A percentile compares a stretch with the other conserved stretches of the same genome.
Evolutionary conservation across 2,329 filamentous ascomycete genomes (phyloP).

Genomic region (Hypoxylon sp.): DNA sequence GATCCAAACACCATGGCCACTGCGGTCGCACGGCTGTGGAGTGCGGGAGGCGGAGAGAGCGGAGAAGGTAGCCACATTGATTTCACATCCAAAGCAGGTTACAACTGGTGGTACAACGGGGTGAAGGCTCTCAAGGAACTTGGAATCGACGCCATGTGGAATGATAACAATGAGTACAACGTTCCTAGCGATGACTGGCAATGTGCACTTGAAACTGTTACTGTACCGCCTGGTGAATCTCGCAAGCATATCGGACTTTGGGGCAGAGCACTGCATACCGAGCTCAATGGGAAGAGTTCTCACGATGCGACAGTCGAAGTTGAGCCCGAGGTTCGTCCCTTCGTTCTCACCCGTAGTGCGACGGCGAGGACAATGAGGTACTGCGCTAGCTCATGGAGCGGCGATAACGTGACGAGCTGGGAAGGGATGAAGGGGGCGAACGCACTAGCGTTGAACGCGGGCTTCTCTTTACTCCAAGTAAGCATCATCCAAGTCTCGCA

Average conservation of each 20-base stretch:
- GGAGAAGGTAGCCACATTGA: constrained; percentile 80
- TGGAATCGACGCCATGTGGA: constrained; percentile 83
- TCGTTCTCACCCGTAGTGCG: constrained; percentile 79
- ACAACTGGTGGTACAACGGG: constrained; percentile 80
- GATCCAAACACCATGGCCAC: constrained; percentile 68
- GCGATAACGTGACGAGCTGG: constrained; percentile 83
- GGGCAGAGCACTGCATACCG: constrained; percentile 78
- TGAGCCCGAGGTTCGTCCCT: constrained; percentile 73
- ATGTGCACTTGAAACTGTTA: constrained; percentile 67
- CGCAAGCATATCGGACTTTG: constrained; percentile 74
- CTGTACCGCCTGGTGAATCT: constrained; percentile 55
- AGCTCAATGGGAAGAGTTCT: constrained; percentile 79
- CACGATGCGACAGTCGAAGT: constrained; percentile 75
- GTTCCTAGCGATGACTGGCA: constrained; percentile 76
- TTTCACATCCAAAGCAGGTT: constrained; percentile 77
- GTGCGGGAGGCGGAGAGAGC: constrained; percentile 78
- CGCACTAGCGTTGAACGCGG: constrained; percentile 76
- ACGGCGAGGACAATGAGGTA: constrained; percentile 80
- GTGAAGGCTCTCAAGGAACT: constrained; percentile 72
- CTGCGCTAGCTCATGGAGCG: constrained; percentile 80
- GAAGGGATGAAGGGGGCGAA: constrained; percentile 80
- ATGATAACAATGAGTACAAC: constrained; percentile 84
- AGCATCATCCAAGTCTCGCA: constrained; percentile 13
- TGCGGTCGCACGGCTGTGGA: constrained; percentile 77
- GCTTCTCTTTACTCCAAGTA: constrained; percentile 76